These are phyloP conservation scores for Fraxinus dipetala DNA, from an alignment of 305 asterid genomes.

Conservation along the genomic window DNA sequence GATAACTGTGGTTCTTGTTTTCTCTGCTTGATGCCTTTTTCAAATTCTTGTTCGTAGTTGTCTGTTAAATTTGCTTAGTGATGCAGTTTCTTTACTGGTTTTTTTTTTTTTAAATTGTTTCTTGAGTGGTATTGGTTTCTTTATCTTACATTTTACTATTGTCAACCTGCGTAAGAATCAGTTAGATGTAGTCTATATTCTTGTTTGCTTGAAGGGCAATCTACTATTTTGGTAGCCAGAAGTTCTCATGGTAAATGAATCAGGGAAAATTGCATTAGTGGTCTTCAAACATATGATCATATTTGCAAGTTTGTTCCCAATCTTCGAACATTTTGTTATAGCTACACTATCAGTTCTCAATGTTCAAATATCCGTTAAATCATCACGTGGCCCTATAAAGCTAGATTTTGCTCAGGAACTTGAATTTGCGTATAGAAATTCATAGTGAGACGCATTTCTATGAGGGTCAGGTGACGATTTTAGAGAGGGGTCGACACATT, in stretches of 20 bases:
- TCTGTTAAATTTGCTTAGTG: slow-evolving; percentile 7
- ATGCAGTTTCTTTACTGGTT: not conserved
- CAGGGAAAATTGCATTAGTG: not conserved
- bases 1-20: slow-evolving; percentile 13
- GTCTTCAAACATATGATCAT: not conserved
- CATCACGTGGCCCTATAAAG: too few relatives aligned
- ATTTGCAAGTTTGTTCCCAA: not conserved
- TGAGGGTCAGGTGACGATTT: too few relatives aligned
- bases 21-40: slow-evolving; percentile 18
- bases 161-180: slow-evolving; percentile 4
- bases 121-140: not conserved
- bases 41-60: slow-evolving; percentile 15
- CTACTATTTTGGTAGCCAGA: not conserved
- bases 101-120: too few relatives aligned
- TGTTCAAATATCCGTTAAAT: not conserved
- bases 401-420: too few relatives aligned
- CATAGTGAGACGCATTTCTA: too few relatives aligned
- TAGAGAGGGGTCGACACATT: too few relatives aligned
- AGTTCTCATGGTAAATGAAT: not conserved
- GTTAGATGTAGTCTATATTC: slow-evolving; percentile 17
- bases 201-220: not conserved
- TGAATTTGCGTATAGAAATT: too few relatives aligned
- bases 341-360: not conserved
- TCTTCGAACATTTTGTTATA: not conserved
- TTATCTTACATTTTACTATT: not conserved